A percentile compares a stretch with the other conserved stretches of the same genome.
Conservation (phyloP, 1,284 basidiomycete species). For the Irpex lacteus region DNA sequence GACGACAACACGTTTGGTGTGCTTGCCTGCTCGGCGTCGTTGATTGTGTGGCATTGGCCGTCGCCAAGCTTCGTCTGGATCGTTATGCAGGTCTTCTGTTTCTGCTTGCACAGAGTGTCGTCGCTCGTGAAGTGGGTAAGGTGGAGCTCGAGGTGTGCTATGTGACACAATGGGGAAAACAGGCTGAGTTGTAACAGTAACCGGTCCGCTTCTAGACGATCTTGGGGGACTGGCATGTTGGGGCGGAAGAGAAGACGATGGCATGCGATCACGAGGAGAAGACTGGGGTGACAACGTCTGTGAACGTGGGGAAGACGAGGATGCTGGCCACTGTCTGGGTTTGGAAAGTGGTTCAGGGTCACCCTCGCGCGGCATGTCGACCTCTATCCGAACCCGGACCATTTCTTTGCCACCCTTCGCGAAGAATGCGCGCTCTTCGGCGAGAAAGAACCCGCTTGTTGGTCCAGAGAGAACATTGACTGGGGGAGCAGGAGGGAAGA, state of each 20-base stretch:
- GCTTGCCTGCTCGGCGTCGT: conserved; percentile 69
- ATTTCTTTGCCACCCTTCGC: conserved; percentile 72
- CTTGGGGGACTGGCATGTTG: conserved; percentile 9
- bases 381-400: conserved; percentile 64
- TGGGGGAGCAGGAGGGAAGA: conserved; percentile 69
- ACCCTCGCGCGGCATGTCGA: conserved; percentile 38
- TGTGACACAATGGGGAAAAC: conserved; percentile 12
- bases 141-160: neutral
- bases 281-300: conserved; percentile 8
- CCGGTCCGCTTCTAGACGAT: conserved; percentile 11
- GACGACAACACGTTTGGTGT: conserved; percentile 52
- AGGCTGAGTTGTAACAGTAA: conserved; percentile 10
- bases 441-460: conserved; percentile 66
- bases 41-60: conserved; percentile 65
- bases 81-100: conserved; percentile 43
- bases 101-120: conserved; percentile 17
- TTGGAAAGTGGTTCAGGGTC: conserved; percentile 1
- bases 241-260: conserved; percentile 11
- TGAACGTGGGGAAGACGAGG: neutral
- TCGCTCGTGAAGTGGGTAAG: conserved; percentile 10
- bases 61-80: conserved; percentile 62
- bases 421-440: conserved; percentile 73
- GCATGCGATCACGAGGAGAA: conserved; percentile 5
- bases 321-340: neutral
- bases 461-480: conserved; percentile 53